phyloP scores from a whole-genome alignment of 164 flowering plant species.

The Vitis amurensis region DNA sequence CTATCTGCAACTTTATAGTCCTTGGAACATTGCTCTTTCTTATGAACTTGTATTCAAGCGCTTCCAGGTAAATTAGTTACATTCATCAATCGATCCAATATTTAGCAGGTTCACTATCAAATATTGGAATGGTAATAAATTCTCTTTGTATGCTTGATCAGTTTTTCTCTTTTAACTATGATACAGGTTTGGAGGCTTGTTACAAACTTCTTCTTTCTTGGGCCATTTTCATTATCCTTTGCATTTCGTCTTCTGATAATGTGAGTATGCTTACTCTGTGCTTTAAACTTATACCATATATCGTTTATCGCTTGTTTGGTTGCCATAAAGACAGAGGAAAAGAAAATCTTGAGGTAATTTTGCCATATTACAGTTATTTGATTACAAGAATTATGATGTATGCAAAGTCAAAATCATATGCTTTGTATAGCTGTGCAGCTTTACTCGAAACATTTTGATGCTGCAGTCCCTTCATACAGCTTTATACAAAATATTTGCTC shows the following conservation, averaged over 20 bases:
- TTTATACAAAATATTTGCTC: no score
- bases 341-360: no score
- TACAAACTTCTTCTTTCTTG: slow-evolving; percentile 59
- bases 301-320: not conserved
- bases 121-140: no score
- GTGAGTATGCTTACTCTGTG: slow-evolving; percentile 24
- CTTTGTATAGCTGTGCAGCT: no score
- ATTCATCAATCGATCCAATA: no score
- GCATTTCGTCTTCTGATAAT: slow-evolving; percentile 46
- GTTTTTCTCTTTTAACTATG: not conserved
- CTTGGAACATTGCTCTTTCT: slow-evolving; percentile 6
- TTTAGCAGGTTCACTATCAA: not conserved
- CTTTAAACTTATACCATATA: not conserved
- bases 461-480: no score
- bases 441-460: no score
- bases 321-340: no score
- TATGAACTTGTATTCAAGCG: slow-evolving; percentile 36
- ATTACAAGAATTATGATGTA: no score
- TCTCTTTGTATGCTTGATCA: not conserved
- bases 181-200: slow-evolving; percentile 64
- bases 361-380: no score
- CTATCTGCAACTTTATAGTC: slow-evolving; percentile 28
- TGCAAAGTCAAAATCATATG: no score
- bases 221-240: slow-evolving; percentile 39
- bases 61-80: slow-evolving; percentile 34